Percentiles rank a stretch among this genome's conserved stretches.
These are phyloP conservation scores for Trypanosoma vivax DNA, from an alignment of 208 protist species.

Conservation along the genomic window DNA sequence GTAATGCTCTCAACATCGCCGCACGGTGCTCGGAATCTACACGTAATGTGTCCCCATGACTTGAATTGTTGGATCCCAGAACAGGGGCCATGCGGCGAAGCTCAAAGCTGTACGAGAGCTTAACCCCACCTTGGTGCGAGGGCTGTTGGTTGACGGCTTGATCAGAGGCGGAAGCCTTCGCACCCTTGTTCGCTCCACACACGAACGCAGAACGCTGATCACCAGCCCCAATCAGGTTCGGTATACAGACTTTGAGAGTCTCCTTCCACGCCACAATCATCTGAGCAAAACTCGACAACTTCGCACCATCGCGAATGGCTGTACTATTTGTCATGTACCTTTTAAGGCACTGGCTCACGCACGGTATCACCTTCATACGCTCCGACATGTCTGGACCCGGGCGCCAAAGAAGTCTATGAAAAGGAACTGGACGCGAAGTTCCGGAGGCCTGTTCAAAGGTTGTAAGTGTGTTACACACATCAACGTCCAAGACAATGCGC, in stretches of 20 bases:
- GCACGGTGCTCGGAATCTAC: slow-evolving; percentile 4
- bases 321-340: neutral
- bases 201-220: too few species aligned
- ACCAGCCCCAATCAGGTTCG: neutral
- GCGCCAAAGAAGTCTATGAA: slow-evolving; percentile 9
- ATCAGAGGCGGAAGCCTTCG: too few species aligned
- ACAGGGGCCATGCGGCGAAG: slow-evolving; percentile 83
- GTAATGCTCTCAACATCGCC: slow-evolving; percentile 31
- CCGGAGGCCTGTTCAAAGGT: neutral
- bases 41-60: neutral
- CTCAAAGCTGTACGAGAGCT: slow-evolving; percentile 79
- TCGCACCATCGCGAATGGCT: neutral
- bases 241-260: slow-evolving; percentile 1
- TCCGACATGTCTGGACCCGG: too few species aligned
- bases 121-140: neutral
- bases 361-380: too few species aligned
- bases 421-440: neutral
- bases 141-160: too few species aligned
- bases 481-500: slow-evolving; percentile 19
- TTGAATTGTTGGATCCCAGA: slow-evolving; percentile 8
- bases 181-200: too few species aligned
- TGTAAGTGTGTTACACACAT: slow-evolving; percentile 51
- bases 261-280: slow-evolving; percentile 3
- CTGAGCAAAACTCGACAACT: neutral
- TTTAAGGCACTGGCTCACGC: slow-evolving; percentile 3